phyloP scores from a whole-genome alignment of 352 stramenopile genomes.

The Phytophthora cactorum region DNA sequence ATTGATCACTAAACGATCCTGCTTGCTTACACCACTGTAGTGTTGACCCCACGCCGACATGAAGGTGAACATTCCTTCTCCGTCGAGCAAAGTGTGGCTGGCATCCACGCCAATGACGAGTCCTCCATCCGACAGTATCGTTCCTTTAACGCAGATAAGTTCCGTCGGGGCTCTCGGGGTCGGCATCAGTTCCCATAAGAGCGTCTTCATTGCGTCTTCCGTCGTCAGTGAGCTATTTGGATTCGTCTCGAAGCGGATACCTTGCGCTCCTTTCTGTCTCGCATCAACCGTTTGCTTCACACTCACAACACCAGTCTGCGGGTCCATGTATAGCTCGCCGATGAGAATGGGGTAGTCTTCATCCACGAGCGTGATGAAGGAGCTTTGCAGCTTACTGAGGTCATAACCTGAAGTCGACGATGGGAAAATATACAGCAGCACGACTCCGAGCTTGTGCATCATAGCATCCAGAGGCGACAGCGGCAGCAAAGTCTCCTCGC shows the following conservation, averaged over 20 bases:
- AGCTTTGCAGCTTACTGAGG: conserved; percentile 35
- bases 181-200: conserved; percentile 40
- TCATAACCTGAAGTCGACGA: conserved; percentile 31
- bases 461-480: conserved; percentile 57
- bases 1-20: conserved; percentile 35
- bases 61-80: conserved; percentile 63
- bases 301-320: conserved; percentile 36
- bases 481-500: conserved; percentile 12
- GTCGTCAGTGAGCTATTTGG: conserved; percentile 27
- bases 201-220: conserved; percentile 31
- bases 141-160: conserved; percentile 44
- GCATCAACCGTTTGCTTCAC: conserved; percentile 37
- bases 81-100: conserved; percentile 56
- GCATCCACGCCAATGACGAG: conserved; percentile 51
- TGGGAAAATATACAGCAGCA: conserved; percentile 59
- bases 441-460: conserved; percentile 50
- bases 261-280: conserved; percentile 17
- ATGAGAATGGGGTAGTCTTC: conserved; percentile 59
- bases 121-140: conserved; percentile 49
- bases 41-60: conserved; percentile 59
- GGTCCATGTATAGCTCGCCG: conserved; percentile 41
- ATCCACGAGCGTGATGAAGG: conserved; percentile 43
- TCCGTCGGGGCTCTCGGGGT: conserved; percentile 16
- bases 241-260: conserved; percentile 45
- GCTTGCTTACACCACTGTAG: conserved; percentile 41